A percentile compares a stretch with the other conserved stretches of the same genome.
Conservation (phyloP, 495 filamentous ascomycete species). For the Darksidea phi region DNA sequence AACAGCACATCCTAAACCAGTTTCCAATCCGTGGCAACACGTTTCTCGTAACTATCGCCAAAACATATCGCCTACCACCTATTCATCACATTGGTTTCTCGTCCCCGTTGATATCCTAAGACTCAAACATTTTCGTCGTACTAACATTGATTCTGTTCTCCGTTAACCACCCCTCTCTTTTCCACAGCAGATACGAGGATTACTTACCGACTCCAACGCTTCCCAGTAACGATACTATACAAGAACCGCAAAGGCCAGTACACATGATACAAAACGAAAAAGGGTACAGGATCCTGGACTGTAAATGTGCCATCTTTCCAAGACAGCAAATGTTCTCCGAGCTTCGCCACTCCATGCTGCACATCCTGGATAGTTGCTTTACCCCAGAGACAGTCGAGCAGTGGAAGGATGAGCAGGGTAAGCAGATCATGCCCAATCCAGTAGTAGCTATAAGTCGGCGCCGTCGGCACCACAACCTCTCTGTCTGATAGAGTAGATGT, state of each 20-base stretch:
- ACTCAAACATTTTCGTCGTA: conserved; percentile 56
- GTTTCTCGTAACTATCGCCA: too few relatives aligned
- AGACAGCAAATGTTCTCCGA: conserved; percentile 48
- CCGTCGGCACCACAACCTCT: conserved; percentile 34
- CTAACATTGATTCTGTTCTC: conserved; percentile 53
- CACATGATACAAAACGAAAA: conserved; percentile 58
- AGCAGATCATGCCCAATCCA: conserved; percentile 62
- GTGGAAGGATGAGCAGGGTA: conserved; percentile 49
- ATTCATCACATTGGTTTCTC: too few relatives aligned
- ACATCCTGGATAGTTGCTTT: conserved; percentile 27
- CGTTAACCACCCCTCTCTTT: neutral
- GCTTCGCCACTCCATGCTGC: conserved; percentile 29
- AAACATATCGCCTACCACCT: too few relatives aligned
- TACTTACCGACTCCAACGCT: conserved; percentile 51
- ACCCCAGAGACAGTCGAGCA: conserved; percentile 39
- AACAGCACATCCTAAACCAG: too few relatives aligned
- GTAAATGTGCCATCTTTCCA: conserved; percentile 64
- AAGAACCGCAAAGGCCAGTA: conserved; percentile 59
- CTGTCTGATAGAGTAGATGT: neutral
- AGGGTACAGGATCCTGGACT: conserved; percentile 60
- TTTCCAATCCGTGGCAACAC: too few relatives aligned
- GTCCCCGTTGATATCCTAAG: neutral
- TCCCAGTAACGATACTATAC: conserved; percentile 42
- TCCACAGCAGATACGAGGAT: too few relatives aligned
- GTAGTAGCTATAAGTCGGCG: conserved; percentile 46